Evolutionary conservation across 192 early-diverging fungal genomes (phyloP).

Genomic region (Coemansia sp.): DNA sequence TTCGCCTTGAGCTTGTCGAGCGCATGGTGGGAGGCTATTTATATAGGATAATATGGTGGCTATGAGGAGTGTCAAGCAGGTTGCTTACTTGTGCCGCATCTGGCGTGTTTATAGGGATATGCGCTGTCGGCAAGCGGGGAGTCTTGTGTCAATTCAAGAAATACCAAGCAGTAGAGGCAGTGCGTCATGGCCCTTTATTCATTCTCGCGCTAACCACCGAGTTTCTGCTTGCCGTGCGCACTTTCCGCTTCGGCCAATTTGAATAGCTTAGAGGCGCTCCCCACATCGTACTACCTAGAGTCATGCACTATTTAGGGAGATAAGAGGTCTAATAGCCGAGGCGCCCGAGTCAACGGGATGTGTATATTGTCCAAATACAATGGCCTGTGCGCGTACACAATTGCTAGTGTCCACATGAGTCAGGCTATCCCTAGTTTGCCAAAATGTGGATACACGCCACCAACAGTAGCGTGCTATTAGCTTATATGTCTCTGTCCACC

Average conservation of each 20-base stretch:
- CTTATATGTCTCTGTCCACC: background rate
- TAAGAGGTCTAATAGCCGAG: background rate
- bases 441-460: background rate
- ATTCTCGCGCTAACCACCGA: background rate
- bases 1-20: too few relatives aligned
- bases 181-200: background rate
- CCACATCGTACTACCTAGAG: background rate
- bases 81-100: too few relatives aligned
- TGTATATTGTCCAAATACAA: background rate
- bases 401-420: background rate
- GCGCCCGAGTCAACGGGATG: background rate
- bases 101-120: too few relatives aligned
- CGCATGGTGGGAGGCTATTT: too few relatives aligned
- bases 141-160: background rate
- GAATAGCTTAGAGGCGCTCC: background rate
- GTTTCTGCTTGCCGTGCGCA: background rate
- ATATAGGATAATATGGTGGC: too few relatives aligned
- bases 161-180: background rate
- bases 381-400: background rate
- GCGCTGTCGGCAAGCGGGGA: background rate
- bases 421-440: background rate
- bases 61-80: too few relatives aligned
- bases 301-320: background rate
- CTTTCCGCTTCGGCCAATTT: background rate
- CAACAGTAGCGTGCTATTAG: background rate